A percentile compares a stretch with the other conserved stretches of the same genome.
Conservation (phyloP, 192 early-diverging fungal species). For the Lunasporangiospora selenospora region DNA sequence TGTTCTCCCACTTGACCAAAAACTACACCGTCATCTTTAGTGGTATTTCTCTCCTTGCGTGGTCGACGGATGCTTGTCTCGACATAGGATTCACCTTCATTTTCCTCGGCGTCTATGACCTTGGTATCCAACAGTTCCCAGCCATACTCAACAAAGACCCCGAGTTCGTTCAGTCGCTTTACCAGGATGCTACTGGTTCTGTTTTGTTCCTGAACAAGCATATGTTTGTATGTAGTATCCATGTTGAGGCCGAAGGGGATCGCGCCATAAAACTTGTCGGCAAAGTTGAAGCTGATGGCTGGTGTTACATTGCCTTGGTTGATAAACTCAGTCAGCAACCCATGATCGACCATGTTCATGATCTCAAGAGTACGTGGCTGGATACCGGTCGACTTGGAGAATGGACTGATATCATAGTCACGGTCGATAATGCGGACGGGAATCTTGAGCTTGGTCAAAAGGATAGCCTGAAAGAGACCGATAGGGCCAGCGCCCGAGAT, state of each 20-base stretch:
- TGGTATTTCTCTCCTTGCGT: neutral
- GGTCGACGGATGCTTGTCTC: neutral
- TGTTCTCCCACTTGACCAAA: neutral
- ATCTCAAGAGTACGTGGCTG: conserved; percentile 40
- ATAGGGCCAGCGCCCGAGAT: conserved; percentile 40
- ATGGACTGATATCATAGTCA: conserved; percentile 17
- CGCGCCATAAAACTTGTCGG: too few species aligned
- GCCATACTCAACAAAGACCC: neutral
- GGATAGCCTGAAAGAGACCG: conserved; percentile 38
- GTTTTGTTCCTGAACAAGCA: neutral
- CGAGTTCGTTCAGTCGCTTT: neutral
- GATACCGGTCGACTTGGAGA: conserved; percentile 35
- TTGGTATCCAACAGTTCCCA: conserved; percentile 6
- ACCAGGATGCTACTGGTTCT: neutral
- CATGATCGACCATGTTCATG: conserved; percentile 21
- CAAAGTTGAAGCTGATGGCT: too few species aligned
- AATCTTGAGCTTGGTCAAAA: conserved; percentile 37
- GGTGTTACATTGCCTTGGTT: too few species aligned
- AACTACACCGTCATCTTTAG: neutral
- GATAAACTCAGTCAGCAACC: too few species aligned
- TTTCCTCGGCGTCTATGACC: neutral
- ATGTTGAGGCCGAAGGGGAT: too few species aligned
- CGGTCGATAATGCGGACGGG: conserved; percentile 45
- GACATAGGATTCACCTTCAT: neutral
- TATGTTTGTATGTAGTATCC: neutral